phyloP scores from a whole-genome alignment of 2,329 filamentous ascomycete genomes.

The Colletotrichum sp. region DNA sequence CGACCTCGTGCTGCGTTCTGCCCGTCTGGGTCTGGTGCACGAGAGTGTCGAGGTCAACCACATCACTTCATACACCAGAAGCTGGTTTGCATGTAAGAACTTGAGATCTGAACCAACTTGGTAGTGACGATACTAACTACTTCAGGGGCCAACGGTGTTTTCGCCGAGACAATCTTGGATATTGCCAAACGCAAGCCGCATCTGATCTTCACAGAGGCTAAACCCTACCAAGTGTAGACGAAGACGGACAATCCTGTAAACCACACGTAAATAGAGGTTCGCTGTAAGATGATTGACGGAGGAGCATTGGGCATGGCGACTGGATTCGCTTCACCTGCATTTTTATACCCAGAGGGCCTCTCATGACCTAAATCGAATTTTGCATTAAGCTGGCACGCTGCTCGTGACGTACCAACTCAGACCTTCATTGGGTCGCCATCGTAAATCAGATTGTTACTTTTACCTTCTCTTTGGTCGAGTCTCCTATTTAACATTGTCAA shows the following conservation, averaged over 20 bases:
- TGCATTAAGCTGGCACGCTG: not conserved
- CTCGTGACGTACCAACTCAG: not conserved
- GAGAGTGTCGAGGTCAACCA: conserved; percentile 88
- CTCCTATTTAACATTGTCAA: conserved; percentile 13
- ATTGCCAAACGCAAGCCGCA: conserved; percentile 88
- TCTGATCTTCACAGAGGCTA: conserved; percentile 73
- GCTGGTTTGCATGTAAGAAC: conserved; percentile 83
- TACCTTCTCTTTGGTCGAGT: not conserved
- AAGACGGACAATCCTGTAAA: not conserved
- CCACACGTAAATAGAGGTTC: not conserved
- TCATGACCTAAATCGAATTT: not conserved
- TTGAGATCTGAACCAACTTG: not conserved
- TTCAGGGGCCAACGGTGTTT: conserved; percentile 89
- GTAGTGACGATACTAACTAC: not conserved
- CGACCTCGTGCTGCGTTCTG: conserved; percentile 75
- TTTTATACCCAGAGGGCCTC: conserved; percentile 9
- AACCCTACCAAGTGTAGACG: conserved; percentile 59
- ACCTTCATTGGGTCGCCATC: not conserved
- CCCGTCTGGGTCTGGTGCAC: conserved; percentile 81
- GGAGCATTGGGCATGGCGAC: not conserved
- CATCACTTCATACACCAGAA: conserved; percentile 72
- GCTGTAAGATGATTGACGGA: not conserved
- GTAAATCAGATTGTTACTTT: not conserved
- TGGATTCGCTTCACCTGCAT: conserved; percentile 3
- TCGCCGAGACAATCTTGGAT: conserved; percentile 90